A percentile compares a stretch with the other conserved stretches of the same genome.
Evolutionary conservation across 192 early-diverging fungal genomes (phyloP).

Genomic region (Backusella tarrabulga): DNA sequence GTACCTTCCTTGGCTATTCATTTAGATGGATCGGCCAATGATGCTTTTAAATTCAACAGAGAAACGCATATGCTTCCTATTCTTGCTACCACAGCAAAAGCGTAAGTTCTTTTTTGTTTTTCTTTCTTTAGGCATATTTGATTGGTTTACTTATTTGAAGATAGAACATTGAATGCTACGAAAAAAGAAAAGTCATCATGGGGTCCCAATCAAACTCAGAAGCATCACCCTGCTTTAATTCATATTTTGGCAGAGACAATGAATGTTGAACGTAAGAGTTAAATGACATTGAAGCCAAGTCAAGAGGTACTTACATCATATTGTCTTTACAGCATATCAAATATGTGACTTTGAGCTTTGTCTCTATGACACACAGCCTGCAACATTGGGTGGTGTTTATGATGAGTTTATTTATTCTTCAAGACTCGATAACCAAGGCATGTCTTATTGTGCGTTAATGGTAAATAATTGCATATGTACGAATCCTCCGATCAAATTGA

Average conservation of each 20-base stretch:
- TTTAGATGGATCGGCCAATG: constrained; percentile 75
- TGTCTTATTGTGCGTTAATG: constrained; percentile 87
- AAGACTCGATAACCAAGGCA: constrained; percentile 94
- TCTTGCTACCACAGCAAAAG: constrained; percentile 69
- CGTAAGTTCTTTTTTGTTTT: constrained; percentile 26
- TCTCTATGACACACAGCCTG: constrained; percentile 92
- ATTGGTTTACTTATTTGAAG: neutral
- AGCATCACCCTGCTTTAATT: constrained; percentile 86
- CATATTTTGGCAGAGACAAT: constrained; percentile 76
- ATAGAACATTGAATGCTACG: constrained; percentile 29
- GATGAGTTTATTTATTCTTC: constrained; percentile 94
- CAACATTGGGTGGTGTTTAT: constrained; percentile 84
- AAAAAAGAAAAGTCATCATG: constrained; percentile 10
- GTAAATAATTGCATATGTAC: constrained; percentile 23
- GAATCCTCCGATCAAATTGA: neutral
- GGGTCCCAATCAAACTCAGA: constrained; percentile 33
- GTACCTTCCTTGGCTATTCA: constrained; percentile 98
- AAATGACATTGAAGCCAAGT: too few species aligned
- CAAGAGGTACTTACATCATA: neutral
- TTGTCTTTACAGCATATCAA: constrained; percentile 47
- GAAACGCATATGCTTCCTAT: constrained; percentile 92
- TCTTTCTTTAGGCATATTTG: neutral
- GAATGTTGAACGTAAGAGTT: constrained; percentile 46
- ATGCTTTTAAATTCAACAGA: constrained; percentile 92
- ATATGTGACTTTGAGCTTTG: constrained; percentile 97